These are phyloP conservation scores for Nadsonia starkeyi-henricii DNA, from an alignment of 1,139 yeast genomes.

Conservation along the genomic window DNA sequence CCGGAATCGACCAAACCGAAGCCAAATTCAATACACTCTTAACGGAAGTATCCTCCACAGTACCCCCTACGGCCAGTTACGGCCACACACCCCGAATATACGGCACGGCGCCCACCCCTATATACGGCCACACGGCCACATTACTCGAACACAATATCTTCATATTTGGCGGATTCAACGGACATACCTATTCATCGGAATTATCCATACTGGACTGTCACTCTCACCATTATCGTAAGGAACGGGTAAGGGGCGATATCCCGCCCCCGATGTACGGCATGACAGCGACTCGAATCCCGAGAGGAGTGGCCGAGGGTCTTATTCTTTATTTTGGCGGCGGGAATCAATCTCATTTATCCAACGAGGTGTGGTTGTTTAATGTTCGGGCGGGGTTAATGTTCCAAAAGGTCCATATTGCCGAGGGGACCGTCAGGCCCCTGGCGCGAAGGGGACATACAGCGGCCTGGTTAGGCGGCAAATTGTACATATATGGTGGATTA, in stretches of 20 bases:
- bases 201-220: background rate
- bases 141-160: conserved; percentile 1
- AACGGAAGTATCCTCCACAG: background rate
- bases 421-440: background rate
- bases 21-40: too few species aligned
- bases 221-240: too few species aligned
- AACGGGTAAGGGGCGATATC: too few species aligned
- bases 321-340: conserved; percentile 4
- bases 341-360: conserved; percentile 1
- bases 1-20: too few species aligned
- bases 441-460: conserved; percentile 4
- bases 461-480: background rate
- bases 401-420: background rate
- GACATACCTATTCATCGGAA: background rate
- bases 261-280: too few species aligned
- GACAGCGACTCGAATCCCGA: background rate
- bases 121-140: conserved; percentile 4
- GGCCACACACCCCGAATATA: conserved; percentile 3
- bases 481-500: conserved; percentile 5
- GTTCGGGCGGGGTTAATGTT: background rate
- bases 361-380: conserved; percentile 2
- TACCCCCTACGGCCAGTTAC: conserved; percentile 5
- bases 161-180: conserved; percentile 4
- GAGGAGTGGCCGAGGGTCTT: background rate
- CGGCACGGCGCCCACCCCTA: conserved; percentile 1